Base-by-base conservation (phyloP, 768 basidiomycete genomes). In the Clavulina sp. region DNA sequence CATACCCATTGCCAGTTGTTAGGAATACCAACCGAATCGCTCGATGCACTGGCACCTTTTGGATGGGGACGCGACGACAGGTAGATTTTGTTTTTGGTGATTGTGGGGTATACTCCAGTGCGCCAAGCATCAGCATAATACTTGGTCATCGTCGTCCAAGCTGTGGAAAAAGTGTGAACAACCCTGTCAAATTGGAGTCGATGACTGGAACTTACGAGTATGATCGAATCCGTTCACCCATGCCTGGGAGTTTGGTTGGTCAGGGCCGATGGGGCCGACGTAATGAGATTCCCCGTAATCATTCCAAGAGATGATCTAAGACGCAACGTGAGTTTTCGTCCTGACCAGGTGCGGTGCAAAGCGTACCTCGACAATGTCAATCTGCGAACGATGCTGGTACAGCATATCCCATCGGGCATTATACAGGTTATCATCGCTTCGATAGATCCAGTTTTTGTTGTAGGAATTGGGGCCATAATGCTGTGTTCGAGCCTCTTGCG, bases 81-180 rank as follows among this genome's bases (percentile, higher is more conserved):
- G 56, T 77, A 65, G 52, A 84, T 68, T 52, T 73, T 65, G 60
- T 86, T 81, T 57, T 75, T 69, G 18, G 70, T 64, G 48, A 83
- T 69, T 6, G 63, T 24, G 7, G 84, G 80, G 58, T 71, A 78
- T 3, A 59, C 56, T 16, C 84, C 83, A 4, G 73, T 80, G 67
- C 84, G 84, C 66, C 79, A 87, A 1, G 77, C 80, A 4, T 71
- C 63, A 24, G 77, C 72, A 56, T 82, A 85, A 63, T 83, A 81
- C 6, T 66, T 64, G 18, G 78, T 80, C 57, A 84, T 61, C n/a
- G n/a, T n/a, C n/a, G n/a, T n/a, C n/a, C n/a, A n/a, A n/a, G n/a
- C n/a, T n/a, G n/a, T n/a, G n/a, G n/a, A n/a, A n/a, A n/a, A n/a
- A n/a, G n/a, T n/a, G n/a, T n/a, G n/a, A n/a, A n/a, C n/a, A n/a